Evolutionary conservation across 129 eudicot genomes (phyloP).

Genomic region (Centaurea solstitialis): DNA sequence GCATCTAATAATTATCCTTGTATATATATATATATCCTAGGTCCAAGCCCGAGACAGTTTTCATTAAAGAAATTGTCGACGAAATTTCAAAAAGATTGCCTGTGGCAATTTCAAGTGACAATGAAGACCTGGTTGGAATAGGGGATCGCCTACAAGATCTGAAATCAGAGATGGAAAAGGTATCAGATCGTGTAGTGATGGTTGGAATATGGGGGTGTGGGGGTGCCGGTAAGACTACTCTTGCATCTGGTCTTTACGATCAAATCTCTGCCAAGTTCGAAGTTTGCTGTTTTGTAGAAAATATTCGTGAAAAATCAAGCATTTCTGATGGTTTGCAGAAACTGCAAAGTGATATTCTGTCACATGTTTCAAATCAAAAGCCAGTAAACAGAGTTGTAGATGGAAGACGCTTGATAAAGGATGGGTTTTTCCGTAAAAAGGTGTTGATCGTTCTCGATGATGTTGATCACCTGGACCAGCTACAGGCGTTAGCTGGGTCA

Average conservation of each 20-base stretch:
- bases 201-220: no score
- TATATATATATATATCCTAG: not conserved
- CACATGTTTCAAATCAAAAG: not conserved
- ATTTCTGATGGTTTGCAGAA: not conserved
- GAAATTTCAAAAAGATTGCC: not conserved
- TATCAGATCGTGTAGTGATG: constrained; percentile 10
- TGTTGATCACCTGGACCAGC: no score
- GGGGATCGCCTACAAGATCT: constrained; percentile 2
- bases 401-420: not conserved
- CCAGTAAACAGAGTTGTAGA: not conserved
- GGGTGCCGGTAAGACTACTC: no score
- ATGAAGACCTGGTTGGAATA: not conserved
- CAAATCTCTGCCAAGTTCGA: no score
- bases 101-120: not conserved
- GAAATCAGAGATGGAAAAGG: not conserved
- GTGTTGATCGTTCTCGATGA: constrained; percentile 26
- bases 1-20: not conserved
- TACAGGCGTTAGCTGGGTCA: no score
- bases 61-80: constrained; percentile 9
- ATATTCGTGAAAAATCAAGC: no score
- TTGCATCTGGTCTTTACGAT: no score
- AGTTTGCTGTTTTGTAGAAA: no score
- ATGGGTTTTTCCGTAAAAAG: constrained; percentile 2
- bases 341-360: constrained; percentile 15
- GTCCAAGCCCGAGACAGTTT: not conserved